These are phyloP conservation scores for Penicillium canariense DNA, from an alignment of 495 filamentous ascomycete species.

Conservation along the genomic window DNA sequence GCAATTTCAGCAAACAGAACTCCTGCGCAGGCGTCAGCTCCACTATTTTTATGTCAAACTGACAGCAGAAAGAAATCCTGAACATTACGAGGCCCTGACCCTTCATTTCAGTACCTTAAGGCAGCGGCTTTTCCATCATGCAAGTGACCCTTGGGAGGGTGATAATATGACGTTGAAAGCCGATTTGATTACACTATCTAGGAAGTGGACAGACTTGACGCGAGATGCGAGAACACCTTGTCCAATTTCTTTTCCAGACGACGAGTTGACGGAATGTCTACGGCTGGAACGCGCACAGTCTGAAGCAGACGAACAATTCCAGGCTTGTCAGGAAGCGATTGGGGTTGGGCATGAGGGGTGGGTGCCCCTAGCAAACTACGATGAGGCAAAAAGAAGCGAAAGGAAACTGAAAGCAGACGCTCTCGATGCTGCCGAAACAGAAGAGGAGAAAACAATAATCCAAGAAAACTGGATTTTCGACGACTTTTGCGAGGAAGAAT, in stretches of 20 bases:
- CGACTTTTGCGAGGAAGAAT: conserved; percentile 27
- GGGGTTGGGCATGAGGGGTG: conserved; percentile 25
- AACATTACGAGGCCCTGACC: conserved; percentile 22
- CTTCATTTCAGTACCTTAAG: conserved; percentile 18
- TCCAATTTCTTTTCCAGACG: conserved; percentile 19
- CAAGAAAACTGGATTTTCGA: conserved; percentile 30
- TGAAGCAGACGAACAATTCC: conserved; percentile 22
- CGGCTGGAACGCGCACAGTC: conserved; percentile 13
- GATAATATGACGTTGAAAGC: conserved; percentile 23
- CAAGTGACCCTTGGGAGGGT: conserved; percentile 29
- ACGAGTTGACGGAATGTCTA: conserved; percentile 19
- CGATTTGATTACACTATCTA: conserved; percentile 13
- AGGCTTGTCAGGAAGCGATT: conserved; percentile 14
- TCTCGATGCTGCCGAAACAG: conserved; percentile 23
- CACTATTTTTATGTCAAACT: conserved; percentile 25
- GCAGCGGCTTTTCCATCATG: conserved; percentile 23
- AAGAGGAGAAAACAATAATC: conserved; percentile 17
- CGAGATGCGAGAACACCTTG: conserved; percentile 1
- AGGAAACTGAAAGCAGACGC: conserved; percentile 18
- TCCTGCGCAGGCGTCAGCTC: conserved; percentile 27
- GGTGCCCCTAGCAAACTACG: conserved; percentile 20
- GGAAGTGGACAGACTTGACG: conserved; percentile 9
- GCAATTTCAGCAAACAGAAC: conserved; percentile 13
- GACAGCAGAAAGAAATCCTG: conserved; percentile 16
- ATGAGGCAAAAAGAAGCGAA: conserved; percentile 15